Percentiles rank a stretch among this genome's conserved stretches.
Evolutionary conservation across 345 rosid species (phyloP).

Genomic region (Citrus maxima): DNA sequence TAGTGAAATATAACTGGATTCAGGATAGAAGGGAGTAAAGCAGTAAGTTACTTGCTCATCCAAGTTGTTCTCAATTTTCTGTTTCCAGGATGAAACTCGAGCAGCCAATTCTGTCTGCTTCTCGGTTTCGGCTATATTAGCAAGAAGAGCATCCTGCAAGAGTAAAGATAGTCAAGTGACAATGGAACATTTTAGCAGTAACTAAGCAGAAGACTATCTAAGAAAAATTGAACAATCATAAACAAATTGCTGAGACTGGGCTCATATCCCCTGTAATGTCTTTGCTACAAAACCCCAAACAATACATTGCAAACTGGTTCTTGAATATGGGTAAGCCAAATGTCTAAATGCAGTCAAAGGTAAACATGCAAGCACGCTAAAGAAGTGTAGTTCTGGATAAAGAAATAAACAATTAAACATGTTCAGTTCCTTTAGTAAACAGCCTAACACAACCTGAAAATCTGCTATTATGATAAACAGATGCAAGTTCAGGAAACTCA

Average conservation of each 20-base stretch:
- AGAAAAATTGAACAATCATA: not conserved
- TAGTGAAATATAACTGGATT: not conserved
- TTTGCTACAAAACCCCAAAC: not conserved
- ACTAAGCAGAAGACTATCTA: not conserved
- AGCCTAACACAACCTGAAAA: not conserved
- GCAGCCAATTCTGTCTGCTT: constrained; percentile 90
- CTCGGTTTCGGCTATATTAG: constrained; percentile 88
- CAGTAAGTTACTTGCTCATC: constrained; percentile 71
- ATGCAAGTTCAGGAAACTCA: not conserved
- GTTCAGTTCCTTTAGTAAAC: constrained; percentile 3
- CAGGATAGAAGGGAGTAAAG: not conserved
- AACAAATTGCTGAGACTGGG: not conserved
- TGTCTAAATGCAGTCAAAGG: not conserved
- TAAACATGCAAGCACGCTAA: not conserved
- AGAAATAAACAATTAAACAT: not conserved
- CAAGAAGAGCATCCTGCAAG: constrained; percentile 86
- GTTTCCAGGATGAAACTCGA: constrained; percentile 93
- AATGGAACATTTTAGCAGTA: not conserved
- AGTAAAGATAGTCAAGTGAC: not conserved
- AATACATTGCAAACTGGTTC: not conserved
- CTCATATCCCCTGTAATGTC: not conserved
- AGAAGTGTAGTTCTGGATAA: not conserved
- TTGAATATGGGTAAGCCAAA: not conserved
- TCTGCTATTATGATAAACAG: not conserved
- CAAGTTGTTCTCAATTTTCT: constrained; percentile 84